phyloP scores from a whole-genome alignment of 1,284 basidiomycete species.

The Cryptococcus sp. region DNA sequence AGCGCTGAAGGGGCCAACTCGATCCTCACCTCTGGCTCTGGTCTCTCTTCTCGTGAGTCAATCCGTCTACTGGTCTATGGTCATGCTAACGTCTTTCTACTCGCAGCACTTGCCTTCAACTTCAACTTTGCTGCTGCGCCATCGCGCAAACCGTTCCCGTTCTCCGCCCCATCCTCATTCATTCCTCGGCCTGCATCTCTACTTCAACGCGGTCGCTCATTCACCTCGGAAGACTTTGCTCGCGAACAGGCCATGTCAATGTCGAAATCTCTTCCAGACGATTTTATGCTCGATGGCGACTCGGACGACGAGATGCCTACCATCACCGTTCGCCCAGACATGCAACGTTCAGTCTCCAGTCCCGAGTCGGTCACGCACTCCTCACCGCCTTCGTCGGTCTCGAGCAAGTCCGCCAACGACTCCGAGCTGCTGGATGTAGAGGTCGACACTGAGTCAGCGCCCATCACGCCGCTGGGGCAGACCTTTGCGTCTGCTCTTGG shows the following conservation, averaged over 20 bases:
- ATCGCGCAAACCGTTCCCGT: constrained; percentile 16
- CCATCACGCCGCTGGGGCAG: constrained; percentile 27
- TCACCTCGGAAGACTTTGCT: constrained; percentile 35
- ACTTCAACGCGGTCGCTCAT: constrained; percentile 43
- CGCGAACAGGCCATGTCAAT: constrained; percentile 15
- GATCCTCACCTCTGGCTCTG: constrained; percentile 25
- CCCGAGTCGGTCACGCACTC: constrained; percentile 16
- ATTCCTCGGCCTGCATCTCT: constrained; percentile 34
- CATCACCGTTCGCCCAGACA: constrained; percentile 9
- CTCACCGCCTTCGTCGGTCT: constrained; percentile 21
- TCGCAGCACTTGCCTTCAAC: constrained; percentile 29
- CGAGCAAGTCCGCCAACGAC: constrained; percentile 10
- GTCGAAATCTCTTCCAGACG: constrained; percentile 6
- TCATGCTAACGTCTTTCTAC: neutral
- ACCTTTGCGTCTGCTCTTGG: constrained; percentile 21
- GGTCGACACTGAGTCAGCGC: constrained; percentile 13
- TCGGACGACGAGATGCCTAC: constrained; percentile 5
- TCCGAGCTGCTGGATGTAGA: constrained; percentile 12
- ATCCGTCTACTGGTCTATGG: neutral
- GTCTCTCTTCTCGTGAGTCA: constrained; percentile 34
- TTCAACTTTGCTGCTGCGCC: constrained; percentile 28
- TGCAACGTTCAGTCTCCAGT: constrained; percentile 21
- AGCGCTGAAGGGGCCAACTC: constrained; percentile 11
- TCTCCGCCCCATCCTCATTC: constrained; percentile 5
- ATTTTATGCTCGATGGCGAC: constrained; percentile 12